Evolutionary conservation across 331 rosid genomes (phyloP), one percentile per base, ranked within the genome.

Genomic region (Dryas integrifolia): DNA sequence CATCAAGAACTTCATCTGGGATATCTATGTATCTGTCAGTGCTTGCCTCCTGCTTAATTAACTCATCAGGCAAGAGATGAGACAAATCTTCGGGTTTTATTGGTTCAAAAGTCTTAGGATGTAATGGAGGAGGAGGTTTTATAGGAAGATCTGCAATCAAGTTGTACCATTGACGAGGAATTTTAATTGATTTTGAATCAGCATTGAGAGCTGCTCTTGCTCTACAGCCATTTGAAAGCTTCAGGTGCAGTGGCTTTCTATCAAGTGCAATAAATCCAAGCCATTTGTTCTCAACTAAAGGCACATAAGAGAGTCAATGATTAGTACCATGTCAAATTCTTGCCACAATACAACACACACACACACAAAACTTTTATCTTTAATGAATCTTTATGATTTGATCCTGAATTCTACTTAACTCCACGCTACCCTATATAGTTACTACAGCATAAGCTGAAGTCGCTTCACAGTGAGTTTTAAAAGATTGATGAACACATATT

Each of bases 101-200:
- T 26, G 96, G 97, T 79, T 89, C 83, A 50, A 78, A 57, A 39
- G 89, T 91, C 76, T 86, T 74, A 11, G 98, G 97, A 83, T 94
- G 85, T 88, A 94, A 87, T 39, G 85, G 87, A 8, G 98, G 95
- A 64, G 98, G 98, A 57, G 97, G 98, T 65, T 89, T 94, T 14
- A 85, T 77, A 0, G 96, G 89, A 79, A 94, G 98, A 79, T 94
- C 98, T 40, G 96, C 96, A 41, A 86, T 76, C 74, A 94, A 73
- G 86, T 94, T 91, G 81, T 94, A 91, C 98, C 98, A 91, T 59
- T 84, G 90, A 14, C 69, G 75, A 15, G 98, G 97, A 58, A 94
- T 74, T 75, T 87, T 88, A 4, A 88, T 45, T 45, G 88, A 56
- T 76, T 61, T 84, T 44, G 72, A 24, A 58, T 46, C 69, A 72